Evolutionary conservation across 225 moss, liverwort and hornwort genomes (phyloP), one percentile per base, ranked within the genome.

Genomic region (Thuidium tamariscinum): DNA sequence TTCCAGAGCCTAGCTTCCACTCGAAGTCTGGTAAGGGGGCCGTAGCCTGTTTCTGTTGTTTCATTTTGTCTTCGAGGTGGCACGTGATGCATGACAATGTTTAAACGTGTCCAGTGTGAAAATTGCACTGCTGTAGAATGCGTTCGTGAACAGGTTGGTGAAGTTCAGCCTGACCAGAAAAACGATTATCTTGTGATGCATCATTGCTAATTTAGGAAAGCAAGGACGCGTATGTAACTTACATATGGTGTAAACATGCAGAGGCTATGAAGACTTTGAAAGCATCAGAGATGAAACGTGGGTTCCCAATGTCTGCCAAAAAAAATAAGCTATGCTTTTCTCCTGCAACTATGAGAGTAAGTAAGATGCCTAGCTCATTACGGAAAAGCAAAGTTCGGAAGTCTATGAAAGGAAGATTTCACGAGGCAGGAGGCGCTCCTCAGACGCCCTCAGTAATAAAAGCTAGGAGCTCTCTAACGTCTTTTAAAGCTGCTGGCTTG

Each of bases 281-380:
- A 77, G 56, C 30, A 46, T 36, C 27, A 11, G 72, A 77, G 80
- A 55, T 61, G 41, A 77, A 30, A 77, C 57, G 81, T 51, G 84
- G 82, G 16, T 84, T 91, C 63, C 83, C 78, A 34, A 86, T 91
- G 92, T 63, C 86, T 63, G 79, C 82, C 30, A 86, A 84, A 60
- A 84, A 67, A 68, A 78, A 34, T 26, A 88, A 79, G 62, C 78
- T 86, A 56, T 77, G 49, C 66, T 30, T 88, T 49, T 52, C 86
- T 67, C 56, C 48, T 65, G 25, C 70, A 11, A 54, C 76, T 10
- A 88, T 84, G 77, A 86, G 84, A 88, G 52, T 70, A 30, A 89
- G 30, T 25, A 82, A 44, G 77, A 54, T 69, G 63, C 26, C 51
- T n/a, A 86, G 36, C 41, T 67, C 74, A n/a, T 37, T 84, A 9